Conservation (phyloP, 495 filamentous ascomycete genomes). For the Ascobolus immersus region DNA sequence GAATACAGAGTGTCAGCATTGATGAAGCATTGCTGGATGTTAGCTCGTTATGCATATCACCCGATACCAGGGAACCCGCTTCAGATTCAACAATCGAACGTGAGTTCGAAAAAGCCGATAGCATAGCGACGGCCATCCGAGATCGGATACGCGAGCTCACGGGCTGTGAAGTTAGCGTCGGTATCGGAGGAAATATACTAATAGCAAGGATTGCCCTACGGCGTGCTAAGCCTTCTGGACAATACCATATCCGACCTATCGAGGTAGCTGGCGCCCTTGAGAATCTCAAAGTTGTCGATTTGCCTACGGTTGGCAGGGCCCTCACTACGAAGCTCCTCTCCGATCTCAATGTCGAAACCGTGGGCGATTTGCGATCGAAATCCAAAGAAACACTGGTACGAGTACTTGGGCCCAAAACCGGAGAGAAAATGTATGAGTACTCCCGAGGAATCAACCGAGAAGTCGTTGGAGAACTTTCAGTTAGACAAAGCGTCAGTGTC, state of each 20-base stretch:
- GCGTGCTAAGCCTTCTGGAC: slow-evolving; percentile 85
- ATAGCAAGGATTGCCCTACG: slow-evolving; percentile 72
- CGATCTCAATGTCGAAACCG: slow-evolving; percentile 44
- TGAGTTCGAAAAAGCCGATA: slow-evolving; percentile 58
- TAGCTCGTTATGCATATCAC: slow-evolving; percentile 7
- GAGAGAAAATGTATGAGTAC: slow-evolving; percentile 75
- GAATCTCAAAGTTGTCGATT: slow-evolving; percentile 43
- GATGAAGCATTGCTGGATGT: slow-evolving; percentile 41
- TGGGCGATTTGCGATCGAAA: slow-evolving; percentile 53
- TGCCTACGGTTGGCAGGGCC: slow-evolving; percentile 75
- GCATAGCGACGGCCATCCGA: slow-evolving; percentile 42
- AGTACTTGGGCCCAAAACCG: slow-evolving; percentile 68
- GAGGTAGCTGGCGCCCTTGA: slow-evolving; percentile 52
- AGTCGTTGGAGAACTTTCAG: slow-evolving; percentile 58
- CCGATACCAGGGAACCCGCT: slow-evolving; percentile 31
- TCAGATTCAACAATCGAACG: slow-evolving; percentile 47
- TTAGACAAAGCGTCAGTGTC: slow-evolving; percentile 74
- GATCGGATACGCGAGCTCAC: slow-evolving; percentile 44
- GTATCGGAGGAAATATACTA: slow-evolving; percentile 75
- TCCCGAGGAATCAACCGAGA: slow-evolving; percentile 63
- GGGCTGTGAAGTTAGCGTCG: slow-evolving; percentile 72
- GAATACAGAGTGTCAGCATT: slow-evolving; percentile 68
- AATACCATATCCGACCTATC: slow-evolving; percentile 62
- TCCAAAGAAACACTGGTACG: slow-evolving; percentile 48
- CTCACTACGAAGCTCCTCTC: slow-evolving; percentile 65